A percentile compares a stretch with the other conserved stretches of the same genome.
Evolutionary conservation across 148 eudicot genomes (phyloP).

Genomic region (Heliosperma pusillum): DNA sequence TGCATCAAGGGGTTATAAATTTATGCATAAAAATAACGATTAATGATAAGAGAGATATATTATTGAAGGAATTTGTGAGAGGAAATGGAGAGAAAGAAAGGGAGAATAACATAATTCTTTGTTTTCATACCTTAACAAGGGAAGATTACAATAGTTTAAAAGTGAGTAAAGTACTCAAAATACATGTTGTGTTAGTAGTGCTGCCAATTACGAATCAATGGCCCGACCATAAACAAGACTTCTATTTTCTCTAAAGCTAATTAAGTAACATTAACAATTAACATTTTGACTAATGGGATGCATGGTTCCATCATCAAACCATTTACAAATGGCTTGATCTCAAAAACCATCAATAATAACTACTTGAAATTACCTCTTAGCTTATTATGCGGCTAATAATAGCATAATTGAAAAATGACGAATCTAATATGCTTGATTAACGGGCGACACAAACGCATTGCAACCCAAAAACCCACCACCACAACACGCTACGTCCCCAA

Average conservation of each 20-base stretch:
- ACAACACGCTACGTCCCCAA: conserved; percentile 15
- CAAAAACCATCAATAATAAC: conserved; percentile 1
- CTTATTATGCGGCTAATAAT: not conserved
- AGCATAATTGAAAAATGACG: not conserved
- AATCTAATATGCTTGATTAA: conserved; percentile 12
- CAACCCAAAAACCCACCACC: conserved; percentile 26
- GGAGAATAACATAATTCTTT: too few species aligned
- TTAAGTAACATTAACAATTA: not conserved
- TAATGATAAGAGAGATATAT: too few species aligned
- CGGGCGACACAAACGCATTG: conserved; percentile 13
- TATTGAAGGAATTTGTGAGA: too few species aligned
- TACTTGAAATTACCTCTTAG: not conserved
- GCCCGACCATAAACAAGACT: not conserved
- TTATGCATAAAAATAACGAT: too few species aligned
- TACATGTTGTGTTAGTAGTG: conserved; percentile 14
- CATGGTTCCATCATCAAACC: too few species aligned
- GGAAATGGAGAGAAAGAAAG: too few species aligned
- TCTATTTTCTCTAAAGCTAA: conserved; percentile 8
- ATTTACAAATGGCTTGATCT: not conserved
- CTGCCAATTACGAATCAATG: not conserved
- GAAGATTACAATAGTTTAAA: not conserved
- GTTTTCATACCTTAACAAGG: not conserved
- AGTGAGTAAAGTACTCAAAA: not conserved
- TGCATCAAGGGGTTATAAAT: too few species aligned
- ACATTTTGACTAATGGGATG: not conserved